Conservation (phyloP, 306 rosid species). For the Quercus alba region DNA sequence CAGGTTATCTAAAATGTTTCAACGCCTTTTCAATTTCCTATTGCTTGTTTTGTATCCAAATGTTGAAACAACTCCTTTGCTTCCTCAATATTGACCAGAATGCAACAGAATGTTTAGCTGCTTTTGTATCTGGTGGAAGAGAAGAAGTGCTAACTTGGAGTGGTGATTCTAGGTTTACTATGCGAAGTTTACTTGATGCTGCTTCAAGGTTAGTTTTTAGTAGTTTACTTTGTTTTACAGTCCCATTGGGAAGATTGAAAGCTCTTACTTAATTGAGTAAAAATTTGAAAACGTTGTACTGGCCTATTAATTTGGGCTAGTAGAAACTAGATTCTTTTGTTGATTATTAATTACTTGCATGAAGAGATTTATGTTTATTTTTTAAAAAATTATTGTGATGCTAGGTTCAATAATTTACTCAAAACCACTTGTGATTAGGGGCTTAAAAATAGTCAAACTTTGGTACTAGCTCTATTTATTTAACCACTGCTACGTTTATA, state of each 20-base stretch:
- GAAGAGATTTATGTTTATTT: neutral
- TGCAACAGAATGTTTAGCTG: slow-evolving; percentile 90
- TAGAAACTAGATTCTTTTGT: neutral
- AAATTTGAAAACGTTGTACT: neutral
- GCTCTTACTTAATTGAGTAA: neutral
- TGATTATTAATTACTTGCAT: neutral
- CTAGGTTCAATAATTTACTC: neutral
- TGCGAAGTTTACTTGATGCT: slow-evolving; percentile 77
- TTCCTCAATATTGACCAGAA: slow-evolving; percentile 52
- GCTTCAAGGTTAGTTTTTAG: slow-evolving; percentile 67
- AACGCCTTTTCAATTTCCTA: neutral
- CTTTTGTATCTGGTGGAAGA: slow-evolving; percentile 71
- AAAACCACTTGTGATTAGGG: neutral
- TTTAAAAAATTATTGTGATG: neutral
- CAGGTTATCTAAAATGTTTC: slow-evolving; percentile 47
- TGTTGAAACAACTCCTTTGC: slow-evolving; percentile 20
- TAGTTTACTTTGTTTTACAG: neutral
- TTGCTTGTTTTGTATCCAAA: neutral
- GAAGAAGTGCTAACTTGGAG: slow-evolving; percentile 81
- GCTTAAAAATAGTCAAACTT: neutral
- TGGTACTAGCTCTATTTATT: neutral
- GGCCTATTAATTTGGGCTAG: neutral
- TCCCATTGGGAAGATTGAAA: neutral
- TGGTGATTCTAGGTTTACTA: slow-evolving; percentile 62
- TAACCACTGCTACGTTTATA: neutral